Evolutionary conservation across 768 basidiomycete genomes (phyloP), one percentile per base, ranked within the genome.

Genomic region (Kondoa malvinella): DNA sequence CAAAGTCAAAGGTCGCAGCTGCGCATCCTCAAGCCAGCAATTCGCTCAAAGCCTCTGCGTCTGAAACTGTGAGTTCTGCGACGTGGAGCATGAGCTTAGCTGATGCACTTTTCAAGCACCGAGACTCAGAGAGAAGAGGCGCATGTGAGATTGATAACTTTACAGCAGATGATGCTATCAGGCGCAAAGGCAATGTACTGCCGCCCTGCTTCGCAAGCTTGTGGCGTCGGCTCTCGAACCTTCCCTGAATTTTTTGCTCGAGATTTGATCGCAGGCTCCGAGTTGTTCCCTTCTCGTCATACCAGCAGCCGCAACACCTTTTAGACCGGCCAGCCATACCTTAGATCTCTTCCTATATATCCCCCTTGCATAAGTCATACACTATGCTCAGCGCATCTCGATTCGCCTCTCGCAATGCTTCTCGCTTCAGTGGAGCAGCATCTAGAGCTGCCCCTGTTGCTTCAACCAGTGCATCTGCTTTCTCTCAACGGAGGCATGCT

Each of bases 71-170:
- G 78, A 80, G 82, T 65, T 27, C 58, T 0, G 63, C n/a, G n/a
- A n/a, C n/a, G n/a, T n/a, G n/a, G n/a, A n/a, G n/a, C n/a, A n/a
- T n/a, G 72, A 27, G 61, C 58, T n/a, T n/a, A n/a, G n/a, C n/a
- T n/a, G n/a, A n/a, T n/a, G n/a, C n/a, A n/a, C n/a, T n/a, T n/a
- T n/a, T n/a, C n/a, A n/a, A n/a, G n/a, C n/a, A n/a, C n/a, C n/a
- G n/a, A n/a, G n/a, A 8, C 25, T 4, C n/a, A 4, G 85, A 85
- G 67, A 83, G 89, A 14, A 77, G 81, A 65, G 89, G 89, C 40
- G 89, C 89, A 83, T 92, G 88, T 74, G 89, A 92, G 78, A 87
- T 88, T 75, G 89, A 89, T n/a, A 88, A 91, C 76, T 81, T 90
- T 15, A 88, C 88, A 71, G 89, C 89, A 75, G 88, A 89, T 67